Evolutionary conservation across 148 eudicot species (phyloP).

Genomic region (Rhododendron williamsianum): DNA sequence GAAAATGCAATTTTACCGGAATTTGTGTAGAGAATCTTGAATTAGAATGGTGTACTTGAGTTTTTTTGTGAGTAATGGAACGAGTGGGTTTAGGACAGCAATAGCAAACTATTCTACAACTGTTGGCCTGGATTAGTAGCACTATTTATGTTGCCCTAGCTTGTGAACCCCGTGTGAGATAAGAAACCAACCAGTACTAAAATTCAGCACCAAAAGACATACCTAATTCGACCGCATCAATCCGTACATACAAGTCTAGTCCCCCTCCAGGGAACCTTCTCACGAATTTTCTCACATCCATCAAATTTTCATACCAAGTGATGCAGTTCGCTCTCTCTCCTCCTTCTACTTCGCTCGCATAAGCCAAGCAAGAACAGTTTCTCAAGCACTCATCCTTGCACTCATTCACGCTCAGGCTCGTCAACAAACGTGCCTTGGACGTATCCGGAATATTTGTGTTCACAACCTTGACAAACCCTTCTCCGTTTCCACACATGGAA

Average conservation of each 20-base stretch:
- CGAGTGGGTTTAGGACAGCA: no score
- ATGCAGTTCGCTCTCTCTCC: neutral
- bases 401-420: neutral
- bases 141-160: neutral
- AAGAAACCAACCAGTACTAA: no score
- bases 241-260: neutral
- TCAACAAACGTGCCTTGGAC: neutral
- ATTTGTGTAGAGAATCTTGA: neutral
- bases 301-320: neutral
- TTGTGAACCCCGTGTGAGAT: neutral
- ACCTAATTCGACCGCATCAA: neutral
- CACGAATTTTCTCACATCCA: neutral
- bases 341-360: neutral
- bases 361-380: constrained; percentile 2
- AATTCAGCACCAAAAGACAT: neutral
- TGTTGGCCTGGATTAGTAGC: neutral
- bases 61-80: no score
- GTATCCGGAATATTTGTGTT: constrained; percentile 44
- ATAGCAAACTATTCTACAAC: no score
- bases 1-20: neutral
- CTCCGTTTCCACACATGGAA: constrained; percentile 34
- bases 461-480: constrained; percentile 37
- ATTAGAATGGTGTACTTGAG: neutral
- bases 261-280: neutral
- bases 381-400: neutral